Conservation (phyloP, 2,329 filamentous ascomycete species). For the Coniochaeta prunicola region DNA sequence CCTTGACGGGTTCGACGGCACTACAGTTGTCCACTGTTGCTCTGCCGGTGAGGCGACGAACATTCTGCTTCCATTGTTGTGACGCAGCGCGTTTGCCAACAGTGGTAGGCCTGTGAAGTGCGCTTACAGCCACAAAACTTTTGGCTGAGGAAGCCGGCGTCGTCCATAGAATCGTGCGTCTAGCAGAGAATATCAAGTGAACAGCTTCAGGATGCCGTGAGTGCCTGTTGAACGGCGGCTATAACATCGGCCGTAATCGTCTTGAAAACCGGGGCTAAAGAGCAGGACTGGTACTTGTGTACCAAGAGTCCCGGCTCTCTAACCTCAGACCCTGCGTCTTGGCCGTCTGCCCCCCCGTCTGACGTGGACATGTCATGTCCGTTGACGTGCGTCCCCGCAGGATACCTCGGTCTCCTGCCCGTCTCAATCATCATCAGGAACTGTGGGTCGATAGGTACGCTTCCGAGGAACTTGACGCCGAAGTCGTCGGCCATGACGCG, state of each 20-base stretch:
- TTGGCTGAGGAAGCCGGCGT: not conserved
- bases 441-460: constrained; percentile 85
- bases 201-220: not conserved
- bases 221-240: constrained; percentile 12
- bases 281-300: constrained; percentile 67
- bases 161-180: not conserved
- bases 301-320: constrained; percentile 45
- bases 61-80: no score
- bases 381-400: constrained; percentile 56
- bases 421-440: constrained; percentile 86
- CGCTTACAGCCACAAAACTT: not conserved
- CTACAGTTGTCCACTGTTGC: no score
- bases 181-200: not conserved
- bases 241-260: constrained; percentile 51
- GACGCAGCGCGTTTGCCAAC: not conserved
- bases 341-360: constrained; percentile 15
- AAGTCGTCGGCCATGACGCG: constrained; percentile 85
- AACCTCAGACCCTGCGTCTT: constrained; percentile 11
- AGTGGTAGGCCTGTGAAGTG: not conserved
- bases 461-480: constrained; percentile 73
- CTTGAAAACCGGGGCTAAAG: constrained; percentile 61
- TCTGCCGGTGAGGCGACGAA: no score
- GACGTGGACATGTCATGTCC: constrained; percentile 43
- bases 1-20: no score
- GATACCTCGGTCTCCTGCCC: constrained; percentile 56